phyloP scores from a whole-genome alignment of 345 rosid species.

The Syzygium aromaticum region DNA sequence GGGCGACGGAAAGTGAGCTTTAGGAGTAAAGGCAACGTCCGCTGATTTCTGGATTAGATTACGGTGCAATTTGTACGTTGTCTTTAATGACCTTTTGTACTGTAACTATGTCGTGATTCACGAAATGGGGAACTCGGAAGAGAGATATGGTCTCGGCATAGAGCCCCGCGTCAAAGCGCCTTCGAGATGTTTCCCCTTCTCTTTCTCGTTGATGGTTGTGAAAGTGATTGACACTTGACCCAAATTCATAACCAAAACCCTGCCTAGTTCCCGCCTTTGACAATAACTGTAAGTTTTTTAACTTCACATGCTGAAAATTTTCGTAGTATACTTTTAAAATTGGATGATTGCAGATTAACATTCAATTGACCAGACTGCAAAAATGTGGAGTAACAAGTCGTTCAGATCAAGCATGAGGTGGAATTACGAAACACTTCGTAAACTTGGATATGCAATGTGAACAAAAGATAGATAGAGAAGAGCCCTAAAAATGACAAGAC shows the following conservation, averaged over 20 bases:
- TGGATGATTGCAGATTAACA: background rate
- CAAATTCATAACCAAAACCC: background rate
- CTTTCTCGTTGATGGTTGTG: background rate
- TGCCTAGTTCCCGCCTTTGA: background rate
- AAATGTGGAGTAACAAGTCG: background rate
- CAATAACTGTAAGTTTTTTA: background rate
- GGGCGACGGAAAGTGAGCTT: background rate
- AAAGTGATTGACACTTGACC: background rate
- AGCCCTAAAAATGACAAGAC: background rate
- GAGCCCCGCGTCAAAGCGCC: background rate
- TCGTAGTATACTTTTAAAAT: background rate
- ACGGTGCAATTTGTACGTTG: background rate
- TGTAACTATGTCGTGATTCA: background rate
- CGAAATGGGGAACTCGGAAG: background rate
- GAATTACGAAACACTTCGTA: background rate
- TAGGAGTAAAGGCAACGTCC: background rate
- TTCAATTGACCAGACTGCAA: background rate
- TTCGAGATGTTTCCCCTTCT: background rate
- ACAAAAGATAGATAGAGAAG: background rate
- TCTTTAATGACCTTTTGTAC: background rate
- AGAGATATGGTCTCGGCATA: background rate
- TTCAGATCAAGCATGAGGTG: background rate
- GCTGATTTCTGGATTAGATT: background rate
- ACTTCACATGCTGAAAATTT: background rate
- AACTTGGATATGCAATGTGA: background rate